A percentile compares a stretch with the other conserved stretches of the same genome.
Evolutionary conservation across 73 alveolate species (phyloP).

Genomic region (Paramecium sonneborni): DNA sequence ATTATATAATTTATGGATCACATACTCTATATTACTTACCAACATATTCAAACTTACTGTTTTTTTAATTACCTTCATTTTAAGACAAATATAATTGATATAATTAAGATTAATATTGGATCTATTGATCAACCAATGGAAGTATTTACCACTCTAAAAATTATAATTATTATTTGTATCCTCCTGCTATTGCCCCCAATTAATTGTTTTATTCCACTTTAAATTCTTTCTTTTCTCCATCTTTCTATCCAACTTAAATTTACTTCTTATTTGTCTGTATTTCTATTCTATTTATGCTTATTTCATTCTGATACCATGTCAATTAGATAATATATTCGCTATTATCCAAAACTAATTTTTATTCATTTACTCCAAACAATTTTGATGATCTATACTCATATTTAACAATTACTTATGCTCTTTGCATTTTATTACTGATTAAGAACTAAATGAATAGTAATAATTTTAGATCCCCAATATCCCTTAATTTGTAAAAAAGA

Average conservation of each 20-base stretch:
- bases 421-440: constrained; percentile 7
- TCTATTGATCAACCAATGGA: background rate
- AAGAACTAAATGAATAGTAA: background rate
- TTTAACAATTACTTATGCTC: background rate
- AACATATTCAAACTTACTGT: background rate
- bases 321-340: background rate
- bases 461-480: constrained; percentile 8
- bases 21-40: constrained; percentile 31
- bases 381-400: background rate
- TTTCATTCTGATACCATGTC: background rate
- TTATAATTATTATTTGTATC: background rate
- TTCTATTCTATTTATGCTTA: constrained; percentile 26
- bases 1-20: constrained; percentile 3
- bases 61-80: background rate
- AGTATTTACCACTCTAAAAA: constrained; percentile 18
- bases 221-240: constrained; percentile 12
- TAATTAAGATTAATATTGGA: background rate
- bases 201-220: background rate
- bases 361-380: constrained; percentile 43
- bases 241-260: background rate
- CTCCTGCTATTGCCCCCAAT: constrained; percentile 58
- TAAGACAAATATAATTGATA: background rate
- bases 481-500: background rate
- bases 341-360: background rate
- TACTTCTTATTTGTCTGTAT: background rate